phyloP scores from a whole-genome alignment of 192 early-diverging fungal genomes.

The Backusella circina region DNA sequence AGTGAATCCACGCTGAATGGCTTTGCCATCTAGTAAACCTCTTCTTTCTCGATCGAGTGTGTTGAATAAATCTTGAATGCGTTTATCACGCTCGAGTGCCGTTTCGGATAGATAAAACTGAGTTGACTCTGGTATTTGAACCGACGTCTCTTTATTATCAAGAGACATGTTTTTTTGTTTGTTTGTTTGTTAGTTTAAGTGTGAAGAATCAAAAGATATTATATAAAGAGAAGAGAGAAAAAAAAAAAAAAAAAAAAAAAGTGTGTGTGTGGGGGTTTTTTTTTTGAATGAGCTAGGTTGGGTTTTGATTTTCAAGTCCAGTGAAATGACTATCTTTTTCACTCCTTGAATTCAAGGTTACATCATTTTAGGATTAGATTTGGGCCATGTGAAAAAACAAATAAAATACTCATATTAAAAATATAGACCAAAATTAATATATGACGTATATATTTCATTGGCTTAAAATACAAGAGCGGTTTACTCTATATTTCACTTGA shows the following conservation, averaged over 20 bases:
- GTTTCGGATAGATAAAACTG: constrained; percentile 26
- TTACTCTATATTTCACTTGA: background rate
- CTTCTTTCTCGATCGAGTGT: constrained; percentile 22
- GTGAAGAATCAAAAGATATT: background rate
- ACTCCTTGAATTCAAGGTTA: background rate
- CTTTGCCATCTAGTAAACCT: constrained; percentile 29
- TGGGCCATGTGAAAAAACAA: background rate
- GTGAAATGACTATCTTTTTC: background rate
- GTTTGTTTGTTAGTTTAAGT: background rate
- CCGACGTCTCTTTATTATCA: background rate
- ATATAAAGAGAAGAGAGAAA: background rate
- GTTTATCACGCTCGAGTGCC: constrained; percentile 16
- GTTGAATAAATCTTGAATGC: constrained; percentile 29
- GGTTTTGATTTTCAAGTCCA: background rate
- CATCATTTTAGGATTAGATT: background rate
- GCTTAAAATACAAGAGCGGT: too few relatives aligned
- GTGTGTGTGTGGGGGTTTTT: too few relatives aligned
- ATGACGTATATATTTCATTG: background rate
- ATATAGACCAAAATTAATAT: background rate
- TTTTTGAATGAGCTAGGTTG: too few relatives aligned
- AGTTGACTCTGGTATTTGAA: background rate
- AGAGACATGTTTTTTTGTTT: background rate
- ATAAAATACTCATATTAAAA: background rate
- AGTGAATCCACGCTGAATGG: constrained; percentile 31
- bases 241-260: background rate